Evolutionary conservation across 768 basidiomycete species (phyloP).

Genomic region (Collybiopsis confluens): DNA sequence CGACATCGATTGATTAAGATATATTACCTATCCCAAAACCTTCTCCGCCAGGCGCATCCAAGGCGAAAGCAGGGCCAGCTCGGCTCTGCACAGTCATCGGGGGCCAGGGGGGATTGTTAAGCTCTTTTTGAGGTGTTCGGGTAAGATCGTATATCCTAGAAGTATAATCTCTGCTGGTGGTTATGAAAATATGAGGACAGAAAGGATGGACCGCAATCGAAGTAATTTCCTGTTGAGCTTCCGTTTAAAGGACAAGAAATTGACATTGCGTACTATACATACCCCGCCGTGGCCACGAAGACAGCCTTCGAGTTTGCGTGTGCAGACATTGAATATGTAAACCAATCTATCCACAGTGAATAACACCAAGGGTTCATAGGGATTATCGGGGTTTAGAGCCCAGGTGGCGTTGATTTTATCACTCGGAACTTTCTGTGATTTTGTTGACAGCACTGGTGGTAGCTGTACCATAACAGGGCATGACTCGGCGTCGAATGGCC

Average conservation of each 20-base stretch:
- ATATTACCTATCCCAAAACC: conserved; percentile 51
- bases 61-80: conserved; percentile 67
- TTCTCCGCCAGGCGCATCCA: conserved; percentile 55
- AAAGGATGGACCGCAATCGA: conserved; percentile 63
- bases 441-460: neutral
- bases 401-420: conserved; percentile 45
- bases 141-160: conserved; percentile 67
- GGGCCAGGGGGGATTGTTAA: conserved; percentile 58
- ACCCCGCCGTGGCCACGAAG: conserved; percentile 75
- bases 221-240: conserved; percentile 48
- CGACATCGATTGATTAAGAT: too few species aligned
- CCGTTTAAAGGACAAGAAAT: neutral
- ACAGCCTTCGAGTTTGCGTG: conserved; percentile 35
- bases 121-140: conserved; percentile 23
- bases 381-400: conserved; percentile 42
- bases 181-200: conserved; percentile 57
- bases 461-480: conserved; percentile 9
- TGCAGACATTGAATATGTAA: conserved; percentile 48
- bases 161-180: conserved; percentile 70
- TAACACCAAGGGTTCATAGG: conserved; percentile 56
- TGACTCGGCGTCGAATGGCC: conserved; percentile 12
- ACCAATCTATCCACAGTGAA: conserved; percentile 51
- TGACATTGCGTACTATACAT: conserved; percentile 24
- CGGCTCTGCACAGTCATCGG: conserved; percentile 40
- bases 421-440: conserved; percentile 10